phyloP scores from a whole-genome alignment of 1,139 yeast species.

The Suhomyces anneliseae region DNA sequence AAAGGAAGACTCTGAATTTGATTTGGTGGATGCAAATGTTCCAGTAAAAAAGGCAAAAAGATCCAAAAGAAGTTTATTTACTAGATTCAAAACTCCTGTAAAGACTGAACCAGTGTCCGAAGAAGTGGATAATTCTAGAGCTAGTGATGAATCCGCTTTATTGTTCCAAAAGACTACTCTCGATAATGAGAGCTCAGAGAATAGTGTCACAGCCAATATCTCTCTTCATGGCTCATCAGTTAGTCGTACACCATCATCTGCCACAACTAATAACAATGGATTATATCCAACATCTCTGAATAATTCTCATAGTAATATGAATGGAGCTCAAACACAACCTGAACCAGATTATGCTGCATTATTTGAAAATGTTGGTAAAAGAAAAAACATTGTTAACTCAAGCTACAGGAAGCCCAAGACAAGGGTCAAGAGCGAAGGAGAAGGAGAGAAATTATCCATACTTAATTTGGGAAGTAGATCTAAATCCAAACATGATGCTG shows the following conservation, averaged over 20 bases:
- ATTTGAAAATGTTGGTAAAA: constrained; percentile 46
- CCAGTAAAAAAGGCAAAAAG: constrained; percentile 30
- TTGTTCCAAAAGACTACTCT: constrained; percentile 1
- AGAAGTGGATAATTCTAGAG: constrained; percentile 7
- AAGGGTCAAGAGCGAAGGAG: constrained; percentile 16
- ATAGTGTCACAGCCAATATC: constrained; percentile 13
- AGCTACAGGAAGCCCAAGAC: constrained; percentile 25
- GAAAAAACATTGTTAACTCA: constrained; percentile 33
- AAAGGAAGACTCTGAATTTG: constrained; percentile 7
- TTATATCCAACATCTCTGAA: constrained; percentile 14
- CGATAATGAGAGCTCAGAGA: constrained; percentile 17
- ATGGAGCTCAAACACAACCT: constrained; percentile 6
- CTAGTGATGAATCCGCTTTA: constrained; percentile 4
- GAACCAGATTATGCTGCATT: constrained; percentile 50
- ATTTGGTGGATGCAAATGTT: constrained; percentile 3
- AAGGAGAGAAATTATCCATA: constrained; percentile 7
- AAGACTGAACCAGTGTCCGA: constrained; percentile 19
- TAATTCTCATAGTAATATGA: constrained; percentile 12
- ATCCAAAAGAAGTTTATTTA: constrained; percentile 41
- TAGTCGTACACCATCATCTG: constrained; percentile 27
- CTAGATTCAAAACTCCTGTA: constrained; percentile 40
- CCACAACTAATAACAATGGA: constrained; percentile 18
- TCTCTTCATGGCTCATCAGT: constrained; percentile 18
- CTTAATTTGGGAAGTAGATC: constrained; percentile 7
- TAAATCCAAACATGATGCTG: constrained; percentile 3